phyloP scores from a whole-genome alignment of 2,329 filamentous ascomycete genomes.

The Dendrostoma leiphaemia region DNA sequence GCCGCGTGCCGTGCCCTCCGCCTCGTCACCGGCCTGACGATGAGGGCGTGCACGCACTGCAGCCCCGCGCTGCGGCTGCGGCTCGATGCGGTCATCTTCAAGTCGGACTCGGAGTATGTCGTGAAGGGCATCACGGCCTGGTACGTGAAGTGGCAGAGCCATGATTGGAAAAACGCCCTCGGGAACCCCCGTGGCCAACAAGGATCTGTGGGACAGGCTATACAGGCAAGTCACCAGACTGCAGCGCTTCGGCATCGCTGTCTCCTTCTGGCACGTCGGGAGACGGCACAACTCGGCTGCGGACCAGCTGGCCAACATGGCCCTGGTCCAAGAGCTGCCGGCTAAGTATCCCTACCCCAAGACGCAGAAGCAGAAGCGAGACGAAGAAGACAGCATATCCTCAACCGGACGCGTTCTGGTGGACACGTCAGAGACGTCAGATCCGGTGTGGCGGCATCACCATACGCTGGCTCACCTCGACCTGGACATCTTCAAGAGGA shows the following conservation, averaged over 20 bases:
- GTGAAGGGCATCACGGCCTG: background rate
- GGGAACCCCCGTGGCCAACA: background rate
- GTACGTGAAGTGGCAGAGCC: background rate
- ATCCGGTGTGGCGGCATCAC: background rate
- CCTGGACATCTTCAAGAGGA: background rate
- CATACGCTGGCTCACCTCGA: background rate
- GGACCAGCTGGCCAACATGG: background rate
- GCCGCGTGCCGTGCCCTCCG: background rate
- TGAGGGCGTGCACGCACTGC: background rate
- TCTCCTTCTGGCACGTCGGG: background rate
- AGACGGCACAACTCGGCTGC: background rate
- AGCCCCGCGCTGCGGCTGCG: background rate
- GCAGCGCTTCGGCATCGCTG: background rate
- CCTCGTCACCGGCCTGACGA: background rate
- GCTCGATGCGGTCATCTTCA: background rate
- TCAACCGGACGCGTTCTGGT: background rate
- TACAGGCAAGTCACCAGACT: background rate
- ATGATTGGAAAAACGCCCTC: background rate
- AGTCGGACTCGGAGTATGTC: background rate
- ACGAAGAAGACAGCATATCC: background rate
- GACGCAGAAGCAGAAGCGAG: background rate
- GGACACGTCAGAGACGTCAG: background rate
- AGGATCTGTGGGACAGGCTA: background rate
- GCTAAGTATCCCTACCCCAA: background rate
- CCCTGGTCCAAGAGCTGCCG: background rate